phyloP scores from a whole-genome alignment of 139 green algal genomes.

The Chlorella sp. region DNA sequence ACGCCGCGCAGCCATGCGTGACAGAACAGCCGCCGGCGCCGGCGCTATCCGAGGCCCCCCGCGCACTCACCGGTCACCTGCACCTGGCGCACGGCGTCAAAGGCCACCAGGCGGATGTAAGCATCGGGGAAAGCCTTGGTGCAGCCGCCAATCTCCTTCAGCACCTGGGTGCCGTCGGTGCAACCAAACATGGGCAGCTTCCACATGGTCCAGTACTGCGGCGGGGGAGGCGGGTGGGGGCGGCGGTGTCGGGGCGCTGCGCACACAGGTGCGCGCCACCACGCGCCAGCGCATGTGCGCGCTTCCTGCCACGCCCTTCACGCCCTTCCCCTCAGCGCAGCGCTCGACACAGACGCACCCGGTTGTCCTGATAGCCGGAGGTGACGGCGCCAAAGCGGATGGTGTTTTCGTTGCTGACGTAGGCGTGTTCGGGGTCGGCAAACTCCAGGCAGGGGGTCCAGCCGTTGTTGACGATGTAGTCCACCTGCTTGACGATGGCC shows the following conservation, averaged over 20 bases:
- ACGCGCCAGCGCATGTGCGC: no score
- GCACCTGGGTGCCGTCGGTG: slow-evolving; percentile 89
- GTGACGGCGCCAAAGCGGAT: slow-evolving; percentile 66
- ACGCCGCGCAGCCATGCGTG: no score
- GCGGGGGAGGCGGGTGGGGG: background rate
- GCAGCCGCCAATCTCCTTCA: slow-evolving; percentile 86
- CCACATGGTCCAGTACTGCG: slow-evolving; percentile 93
- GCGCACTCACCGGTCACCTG: slow-evolving; percentile 67
- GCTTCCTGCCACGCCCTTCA: no score
- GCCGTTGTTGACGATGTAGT: slow-evolving; percentile 94
- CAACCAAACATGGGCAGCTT: slow-evolving; percentile 99
- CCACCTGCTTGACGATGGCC: slow-evolving; percentile 92
- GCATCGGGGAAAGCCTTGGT: slow-evolving; percentile 87
- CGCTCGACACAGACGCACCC: no score
- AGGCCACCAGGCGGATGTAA: slow-evolving; percentile 92
- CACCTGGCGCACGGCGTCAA: slow-evolving; percentile 75
- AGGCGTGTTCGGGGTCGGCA: slow-evolving; percentile 71
- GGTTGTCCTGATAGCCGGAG: slow-evolving; percentile 83
- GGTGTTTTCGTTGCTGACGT: slow-evolving; percentile 63
- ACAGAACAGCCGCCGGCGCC: no score
- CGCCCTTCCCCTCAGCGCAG: no score
- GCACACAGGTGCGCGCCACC: no score
- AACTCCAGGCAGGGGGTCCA: slow-evolving; percentile 95
- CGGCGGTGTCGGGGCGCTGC: no score
- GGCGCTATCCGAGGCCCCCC: no score